Base-by-base conservation (phyloP, 179 eudicot species). In the Drosera spatulata region DNA sequence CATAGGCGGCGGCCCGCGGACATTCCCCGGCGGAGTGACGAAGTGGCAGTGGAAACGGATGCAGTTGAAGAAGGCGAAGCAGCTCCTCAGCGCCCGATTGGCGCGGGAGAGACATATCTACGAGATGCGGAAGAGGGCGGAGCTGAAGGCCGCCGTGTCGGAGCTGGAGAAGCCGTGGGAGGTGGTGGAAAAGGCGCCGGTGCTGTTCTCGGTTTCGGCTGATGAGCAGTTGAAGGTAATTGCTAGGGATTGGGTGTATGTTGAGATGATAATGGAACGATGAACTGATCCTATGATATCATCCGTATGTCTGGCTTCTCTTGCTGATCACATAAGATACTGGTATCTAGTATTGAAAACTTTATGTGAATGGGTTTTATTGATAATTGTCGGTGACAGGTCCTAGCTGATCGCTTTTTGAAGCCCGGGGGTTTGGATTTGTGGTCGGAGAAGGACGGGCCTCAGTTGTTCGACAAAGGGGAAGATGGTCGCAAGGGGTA, bases 41-140 rank as follows among this genome's bases (percentile, higher is more conserved):
- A 90, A 90, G 71, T 90, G 97, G 97, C 85, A 90, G 69, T 90
- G 97, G 97, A 90, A 90, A 69, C 75, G 96, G 0, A 90, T 90
- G 97, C 97, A 85, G 58, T 71, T 77, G 6, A 87, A 83, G 53
- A 90, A 90, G 52, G 62, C 96, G 38, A 80, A 81, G 45, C 95
- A 87, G 64, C 85, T 90, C 6, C 85, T 90, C 13, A 82, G 82
- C 41, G 97, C 97, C 41, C 85, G 97, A 2, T 79, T 90, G 10
- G 69, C 82, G 6, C 81, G 97, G 3, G 97, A 90, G 56, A 82
- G 96, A 7, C 85, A 87, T 53, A 88, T 90, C 13, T 90, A 90
- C 69, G 97, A 90, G 69, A 87, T 90, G 97, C 73, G 96, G n/a
- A 90, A 90, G 64, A 64, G 97, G 38, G 94, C 97, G 5, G 97